Conservation (phyloP, 2,329 filamentous ascomycete species). For the Davidsoniella neocaledoniae region DNA sequence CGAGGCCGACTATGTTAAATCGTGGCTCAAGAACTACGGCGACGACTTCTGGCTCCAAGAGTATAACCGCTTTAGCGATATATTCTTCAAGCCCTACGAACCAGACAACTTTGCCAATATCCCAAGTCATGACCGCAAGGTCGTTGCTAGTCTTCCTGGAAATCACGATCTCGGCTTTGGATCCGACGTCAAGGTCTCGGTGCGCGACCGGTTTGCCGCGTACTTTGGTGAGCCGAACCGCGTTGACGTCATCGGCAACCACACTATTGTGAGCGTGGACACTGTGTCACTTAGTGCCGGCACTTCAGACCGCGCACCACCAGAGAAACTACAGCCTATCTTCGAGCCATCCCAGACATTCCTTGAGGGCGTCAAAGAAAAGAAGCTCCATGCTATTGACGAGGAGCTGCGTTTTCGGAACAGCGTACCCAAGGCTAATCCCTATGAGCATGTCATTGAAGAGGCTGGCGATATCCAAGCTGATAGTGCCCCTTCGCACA, state of each 20-base stretch:
- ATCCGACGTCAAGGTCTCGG: conserved; percentile 60
- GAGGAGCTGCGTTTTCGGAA: conserved; percentile 50
- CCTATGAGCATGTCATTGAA: conserved; percentile 20
- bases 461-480: neutral
- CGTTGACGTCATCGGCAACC: conserved; percentile 83
- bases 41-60: conserved; percentile 74
- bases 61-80: conserved; percentile 67
- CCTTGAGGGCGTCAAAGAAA: conserved; percentile 45
- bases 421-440: conserved; percentile 34
- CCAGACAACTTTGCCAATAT: conserved; percentile 35
- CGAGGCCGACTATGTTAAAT: conserved; percentile 40
- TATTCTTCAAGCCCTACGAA: conserved; percentile 47
- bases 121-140: conserved; percentile 52
- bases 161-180: conserved; percentile 95
- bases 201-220: conserved; percentile 67
- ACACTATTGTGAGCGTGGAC: conserved; percentile 87
- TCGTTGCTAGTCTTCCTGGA: conserved; percentile 74
- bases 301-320: conserved; percentile 32
- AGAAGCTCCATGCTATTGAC: conserved; percentile 50
- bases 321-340: conserved; percentile 40
- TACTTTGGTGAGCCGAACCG: conserved; percentile 88
- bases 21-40: conserved; percentile 59
- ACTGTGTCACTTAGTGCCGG: conserved; percentile 70
- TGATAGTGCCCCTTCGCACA: neutral
- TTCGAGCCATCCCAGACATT: conserved; percentile 67